Evolutionary conservation across 129 eudicot species (phyloP).

Genomic region (Oenanthe sinensis): DNA sequence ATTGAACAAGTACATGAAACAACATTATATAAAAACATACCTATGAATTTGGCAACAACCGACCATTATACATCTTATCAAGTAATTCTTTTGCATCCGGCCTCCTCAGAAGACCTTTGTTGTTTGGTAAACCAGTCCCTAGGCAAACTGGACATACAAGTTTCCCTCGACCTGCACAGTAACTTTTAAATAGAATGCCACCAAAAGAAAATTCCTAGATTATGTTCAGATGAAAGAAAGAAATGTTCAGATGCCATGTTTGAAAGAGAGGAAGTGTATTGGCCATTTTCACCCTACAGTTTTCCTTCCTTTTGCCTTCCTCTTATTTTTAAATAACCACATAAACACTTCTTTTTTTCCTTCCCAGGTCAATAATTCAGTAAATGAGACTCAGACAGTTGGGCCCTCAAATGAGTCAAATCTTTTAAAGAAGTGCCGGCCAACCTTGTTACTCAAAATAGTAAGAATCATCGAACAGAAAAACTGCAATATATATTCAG

Average conservation of each 20-base stretch:
- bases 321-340: background rate
- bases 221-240: background rate
- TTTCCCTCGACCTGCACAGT: conserved; percentile 68
- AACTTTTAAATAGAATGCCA: background rate
- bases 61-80: conserved; percentile 91
- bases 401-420: background rate
- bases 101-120: conserved; percentile 95
- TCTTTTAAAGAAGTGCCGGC: background rate
- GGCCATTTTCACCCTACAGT: background rate
- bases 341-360: background rate
- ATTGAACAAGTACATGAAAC: background rate
- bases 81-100: conserved; percentile 74
- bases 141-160: conserved; percentile 91
- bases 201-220: background rate
- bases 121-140: conserved; percentile 94
- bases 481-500: background rate
- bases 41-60: conserved; percentile 73
- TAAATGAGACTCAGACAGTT: background rate
- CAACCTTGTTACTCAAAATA: background rate
- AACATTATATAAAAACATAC: conserved; percentile 22
- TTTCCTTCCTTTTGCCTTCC: background rate
- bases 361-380: background rate
- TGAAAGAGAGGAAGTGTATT: background rate
- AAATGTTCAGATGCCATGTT: background rate
- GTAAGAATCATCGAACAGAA: background rate